Evolutionary conservation across 257 asterid genomes (phyloP), one percentile per base, ranked within the genome.

Genomic region (Echites panduratus): DNA sequence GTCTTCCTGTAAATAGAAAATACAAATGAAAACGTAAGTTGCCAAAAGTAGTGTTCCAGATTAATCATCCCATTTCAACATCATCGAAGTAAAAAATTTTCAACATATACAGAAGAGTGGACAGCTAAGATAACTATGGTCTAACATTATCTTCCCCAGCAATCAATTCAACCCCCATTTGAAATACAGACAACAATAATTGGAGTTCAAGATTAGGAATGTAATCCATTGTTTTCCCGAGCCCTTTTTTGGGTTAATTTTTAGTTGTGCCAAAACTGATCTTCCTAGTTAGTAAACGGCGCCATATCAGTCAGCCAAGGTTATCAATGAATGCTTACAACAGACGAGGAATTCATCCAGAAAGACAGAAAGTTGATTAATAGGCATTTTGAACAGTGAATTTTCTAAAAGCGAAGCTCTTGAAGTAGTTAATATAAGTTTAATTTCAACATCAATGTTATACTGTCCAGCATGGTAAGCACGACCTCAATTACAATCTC

Each of bases 1-100:
- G 96, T 88, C 67, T 85, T 84, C 85, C 99, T 93, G 84, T 70
- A 11, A 6, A 45, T 50, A 71, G 29, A 62, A 43, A 35, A 57
- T 63, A 41, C 29, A 48, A n/a, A 41, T 43, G 11, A 1, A 24
- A 16, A 0, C 12, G 47, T 43, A 63, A 47, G 32, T 17, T 27
- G 12, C 16, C 7, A 9, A 29, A 35, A 20, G 9, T 50, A 32
- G 61, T 24, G 1, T 41, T 24, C 17, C 14, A 44, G 32, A 56
- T 49, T 7, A 49, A 38, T 41, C 14, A 1, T 3, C 22, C 19
- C 16, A n/a, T 16, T n/a, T 49, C 6, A 67, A 38, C 22, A 12
- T 48, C 45, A 63, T 5, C 20, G 32, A 45, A 54, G 35, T 2
- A 40, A 32, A 4, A 24, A 58, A 1, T 9, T 58, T 32, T 26